Percentiles rank a stretch among this genome's conserved stretches.
Conservation (phyloP, 129 eudicot species). For the Flaveria sonorensis region DNA sequence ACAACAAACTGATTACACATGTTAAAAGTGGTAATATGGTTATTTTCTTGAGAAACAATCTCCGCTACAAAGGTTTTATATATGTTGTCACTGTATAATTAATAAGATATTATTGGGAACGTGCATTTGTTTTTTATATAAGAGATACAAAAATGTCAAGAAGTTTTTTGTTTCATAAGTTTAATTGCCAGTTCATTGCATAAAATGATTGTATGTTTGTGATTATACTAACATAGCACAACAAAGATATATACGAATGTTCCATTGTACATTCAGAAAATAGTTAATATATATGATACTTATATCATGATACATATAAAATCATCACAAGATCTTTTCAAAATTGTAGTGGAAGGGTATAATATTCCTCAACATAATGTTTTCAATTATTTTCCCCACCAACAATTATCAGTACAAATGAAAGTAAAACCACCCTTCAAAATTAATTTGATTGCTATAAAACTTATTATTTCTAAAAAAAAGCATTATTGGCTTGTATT, state of each 20-base stretch:
- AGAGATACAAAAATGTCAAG: not conserved
- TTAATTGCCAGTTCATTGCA: not conserved
- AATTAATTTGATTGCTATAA: too few relatives aligned
- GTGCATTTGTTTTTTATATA: not conserved
- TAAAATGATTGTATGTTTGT: not conserved
- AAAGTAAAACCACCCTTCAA: not conserved
- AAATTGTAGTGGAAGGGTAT: slow-evolving; percentile 27
- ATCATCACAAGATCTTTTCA: slow-evolving; percentile 29
- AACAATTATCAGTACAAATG: slow-evolving; percentile 28
- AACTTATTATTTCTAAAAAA: too few relatives aligned
- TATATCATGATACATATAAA: slow-evolving; percentile 19
- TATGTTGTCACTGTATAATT: too few relatives aligned
- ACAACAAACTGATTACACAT: not conserved
- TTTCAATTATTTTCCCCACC: slow-evolving; percentile 35
- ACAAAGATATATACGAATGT: not conserved
- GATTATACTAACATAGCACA: not conserved
- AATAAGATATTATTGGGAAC: too few relatives aligned
- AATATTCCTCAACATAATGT: slow-evolving; percentile 31
- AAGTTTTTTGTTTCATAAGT: not conserved
- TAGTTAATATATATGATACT: not conserved
- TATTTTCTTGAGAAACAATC: not conserved
- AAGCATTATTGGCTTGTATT: not conserved
- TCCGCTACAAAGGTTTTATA: not conserved
- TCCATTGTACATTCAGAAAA: slow-evolving; percentile 18
- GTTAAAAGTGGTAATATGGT: not conserved